phyloP scores from a whole-genome alignment of 305 asterid species.

The Andrographis paniculata region DNA sequence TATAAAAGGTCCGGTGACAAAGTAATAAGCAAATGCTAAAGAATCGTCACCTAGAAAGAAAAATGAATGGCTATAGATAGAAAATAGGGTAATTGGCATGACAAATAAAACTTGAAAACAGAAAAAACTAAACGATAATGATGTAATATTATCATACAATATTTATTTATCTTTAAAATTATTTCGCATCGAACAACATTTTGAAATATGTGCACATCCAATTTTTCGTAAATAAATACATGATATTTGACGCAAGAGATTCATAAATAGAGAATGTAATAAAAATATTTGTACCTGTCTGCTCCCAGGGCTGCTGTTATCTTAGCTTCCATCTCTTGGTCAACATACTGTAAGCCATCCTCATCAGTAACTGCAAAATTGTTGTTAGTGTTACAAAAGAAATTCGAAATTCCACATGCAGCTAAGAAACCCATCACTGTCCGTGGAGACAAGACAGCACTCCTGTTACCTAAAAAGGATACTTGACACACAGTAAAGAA shows the following conservation, averaged over 20 bases:
- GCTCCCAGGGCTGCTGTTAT: slow-evolving; percentile 55
- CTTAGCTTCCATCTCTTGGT: slow-evolving; percentile 91
- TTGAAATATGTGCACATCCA: neutral
- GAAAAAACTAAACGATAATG: neutral
- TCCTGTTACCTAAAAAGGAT: slow-evolving; percentile 18
- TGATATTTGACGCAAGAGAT: slow-evolving; percentile 6
- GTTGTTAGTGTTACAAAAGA: slow-evolving; percentile 22
- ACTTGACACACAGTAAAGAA: slow-evolving; percentile 19
- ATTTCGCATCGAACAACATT: neutral
- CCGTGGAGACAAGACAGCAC: slow-evolving; percentile 16
- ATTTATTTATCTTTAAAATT: too few species aligned
- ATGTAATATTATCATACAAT: slow-evolving; percentile 6
- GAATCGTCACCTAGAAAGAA: neutral
- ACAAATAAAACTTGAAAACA: neutral
- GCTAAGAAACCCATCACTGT: slow-evolving; percentile 8
- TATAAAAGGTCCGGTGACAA: slow-evolving; percentile 1
- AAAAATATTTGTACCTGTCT: slow-evolving; percentile 51
- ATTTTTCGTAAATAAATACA: slow-evolving; percentile 5
- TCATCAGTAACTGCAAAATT: slow-evolving; percentile 69
- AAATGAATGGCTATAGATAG: neutral
- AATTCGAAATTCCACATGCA: slow-evolving; percentile 2
- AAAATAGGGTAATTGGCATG: neutral
- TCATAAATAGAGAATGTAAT: slow-evolving; percentile 5
- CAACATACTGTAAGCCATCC: slow-evolving; percentile 79
- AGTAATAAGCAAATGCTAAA: slow-evolving; percentile 4